phyloP scores from a whole-genome alignment of 1,139 yeast genomes.

The Zygosaccharomyces sapae region DNA sequence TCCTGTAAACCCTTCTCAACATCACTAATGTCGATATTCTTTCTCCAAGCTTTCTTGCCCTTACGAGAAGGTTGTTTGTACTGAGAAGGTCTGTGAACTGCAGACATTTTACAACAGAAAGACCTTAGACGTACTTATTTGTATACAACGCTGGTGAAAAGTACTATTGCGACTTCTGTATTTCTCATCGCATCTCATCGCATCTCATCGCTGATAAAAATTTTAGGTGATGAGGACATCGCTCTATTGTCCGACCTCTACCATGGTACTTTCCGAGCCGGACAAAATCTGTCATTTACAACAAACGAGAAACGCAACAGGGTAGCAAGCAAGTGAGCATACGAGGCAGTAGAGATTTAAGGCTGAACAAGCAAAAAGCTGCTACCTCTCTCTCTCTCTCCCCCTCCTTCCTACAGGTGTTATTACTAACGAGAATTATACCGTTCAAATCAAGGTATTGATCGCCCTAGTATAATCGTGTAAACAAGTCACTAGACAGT shows the following conservation, averaged over 20 bases:
- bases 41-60: slow-evolving; percentile 95
- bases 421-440: too few relatives aligned
- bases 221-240: slow-evolving; percentile 1
- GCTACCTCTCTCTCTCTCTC: too few relatives aligned
- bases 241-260: too few relatives aligned
- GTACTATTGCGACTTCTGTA: neutral
- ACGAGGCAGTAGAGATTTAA: too few relatives aligned
- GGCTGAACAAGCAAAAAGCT: too few relatives aligned
- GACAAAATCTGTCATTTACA: neutral
- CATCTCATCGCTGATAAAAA: slow-evolving; percentile 13
- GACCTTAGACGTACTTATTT: neutral
- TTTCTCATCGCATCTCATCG: slow-evolving; percentile 4
- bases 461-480: neutral
- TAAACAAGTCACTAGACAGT: slow-evolving; percentile 2
- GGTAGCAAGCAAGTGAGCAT: too few relatives aligned
- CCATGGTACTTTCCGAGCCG: too few relatives aligned
- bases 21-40: slow-evolving; percentile 82
- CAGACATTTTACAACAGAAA: neutral
- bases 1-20: slow-evolving; percentile 68
- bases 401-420: too few relatives aligned
- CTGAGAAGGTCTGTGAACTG: slow-evolving; percentile 41
- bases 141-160: neutral
- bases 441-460: too few relatives aligned
- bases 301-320: neutral
- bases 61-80: slow-evolving; percentile 72